phyloP scores from a whole-genome alignment of 179 eudicot species.

The Amaranthus tricolor region DNA sequence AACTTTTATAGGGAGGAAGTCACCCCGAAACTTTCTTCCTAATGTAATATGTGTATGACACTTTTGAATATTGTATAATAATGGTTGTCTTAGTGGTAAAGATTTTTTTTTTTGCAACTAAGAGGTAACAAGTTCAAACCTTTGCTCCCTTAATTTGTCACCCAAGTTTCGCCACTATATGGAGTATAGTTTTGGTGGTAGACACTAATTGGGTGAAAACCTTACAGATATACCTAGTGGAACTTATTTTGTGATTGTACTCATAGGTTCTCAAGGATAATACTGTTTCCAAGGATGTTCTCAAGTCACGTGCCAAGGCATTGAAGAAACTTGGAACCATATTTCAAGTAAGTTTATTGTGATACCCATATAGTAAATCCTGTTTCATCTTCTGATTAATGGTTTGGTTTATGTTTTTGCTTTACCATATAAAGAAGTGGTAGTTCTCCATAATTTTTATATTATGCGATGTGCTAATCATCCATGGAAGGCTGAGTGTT shows the following conservation, averaged over 20 bases:
- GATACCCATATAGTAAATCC: constrained; percentile 3
- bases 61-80: too few relatives aligned
- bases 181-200: neutral
- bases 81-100: too few relatives aligned
- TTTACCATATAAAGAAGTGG: neutral
- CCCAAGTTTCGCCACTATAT: too few relatives aligned
- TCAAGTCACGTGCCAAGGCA: constrained; percentile 68
- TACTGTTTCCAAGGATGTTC: constrained; percentile 63
- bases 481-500: neutral
- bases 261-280: constrained; percentile 78
- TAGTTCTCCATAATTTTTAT: neutral
- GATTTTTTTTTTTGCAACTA: too few relatives aligned
- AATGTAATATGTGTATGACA: too few relatives aligned
- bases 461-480: neutral
- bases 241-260: constrained; percentile 13
- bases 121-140: too few relatives aligned
- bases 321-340: constrained; percentile 86
- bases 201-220: neutral
- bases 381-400: neutral
- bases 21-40: too few relatives aligned
- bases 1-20: too few relatives aligned
- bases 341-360: constrained; percentile 60
- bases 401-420: neutral
- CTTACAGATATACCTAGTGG: neutral
- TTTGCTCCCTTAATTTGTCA: too few relatives aligned